Percentiles rank a stretch among this genome's conserved stretches.
Evolutionary conservation across 495 filamentous ascomycete species (phyloP).

Genomic region (Daldinia concentrica): DNA sequence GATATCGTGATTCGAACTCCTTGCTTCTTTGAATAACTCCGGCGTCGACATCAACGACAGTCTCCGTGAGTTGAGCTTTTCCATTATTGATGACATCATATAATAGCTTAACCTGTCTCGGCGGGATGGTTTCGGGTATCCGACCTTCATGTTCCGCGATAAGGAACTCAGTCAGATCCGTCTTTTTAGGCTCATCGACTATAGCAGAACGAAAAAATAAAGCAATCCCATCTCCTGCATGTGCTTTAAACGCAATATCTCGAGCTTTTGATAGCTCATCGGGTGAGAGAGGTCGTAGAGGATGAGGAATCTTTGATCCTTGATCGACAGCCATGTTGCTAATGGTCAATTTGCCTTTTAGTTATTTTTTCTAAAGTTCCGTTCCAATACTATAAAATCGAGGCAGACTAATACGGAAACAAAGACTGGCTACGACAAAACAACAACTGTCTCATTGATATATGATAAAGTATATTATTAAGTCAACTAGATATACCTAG

Average conservation of each 20-base stretch:
- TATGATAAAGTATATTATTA: slow-evolving; percentile 14
- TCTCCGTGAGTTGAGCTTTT: slow-evolving; percentile 68
- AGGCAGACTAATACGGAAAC: background rate
- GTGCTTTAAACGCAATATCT: slow-evolving; percentile 41
- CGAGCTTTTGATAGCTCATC: slow-evolving; percentile 62
- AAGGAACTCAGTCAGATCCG: slow-evolving; percentile 58
- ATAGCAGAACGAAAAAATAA: slow-evolving; percentile 72
- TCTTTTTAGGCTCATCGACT: slow-evolving; percentile 70
- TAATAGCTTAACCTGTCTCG: slow-evolving; percentile 68
- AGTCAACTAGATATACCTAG: slow-evolving; percentile 10
- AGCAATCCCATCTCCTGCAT: slow-evolving; percentile 39
- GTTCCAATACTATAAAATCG: background rate
- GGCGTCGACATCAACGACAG: slow-evolving; percentile 66
- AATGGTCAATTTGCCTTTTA: background rate
- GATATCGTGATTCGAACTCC: slow-evolving; percentile 65
- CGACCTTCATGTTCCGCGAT: slow-evolving; percentile 55
- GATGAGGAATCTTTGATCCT: slow-evolving; percentile 55
- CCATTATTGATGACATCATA: slow-evolving; percentile 72
- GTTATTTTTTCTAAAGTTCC: background rate
- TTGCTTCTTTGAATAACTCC: slow-evolving; percentile 60
- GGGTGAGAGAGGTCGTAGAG: slow-evolving; percentile 66
- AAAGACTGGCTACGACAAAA: slow-evolving; percentile 19
- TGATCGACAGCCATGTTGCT: slow-evolving; percentile 36
- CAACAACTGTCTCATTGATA: background rate
- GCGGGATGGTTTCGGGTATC: slow-evolving; percentile 58